A percentile compares a stretch with the other conserved stretches of the same genome.
Conservation (phyloP, 1,284 basidiomycete species). For the Caloboletus firmus region DNA sequence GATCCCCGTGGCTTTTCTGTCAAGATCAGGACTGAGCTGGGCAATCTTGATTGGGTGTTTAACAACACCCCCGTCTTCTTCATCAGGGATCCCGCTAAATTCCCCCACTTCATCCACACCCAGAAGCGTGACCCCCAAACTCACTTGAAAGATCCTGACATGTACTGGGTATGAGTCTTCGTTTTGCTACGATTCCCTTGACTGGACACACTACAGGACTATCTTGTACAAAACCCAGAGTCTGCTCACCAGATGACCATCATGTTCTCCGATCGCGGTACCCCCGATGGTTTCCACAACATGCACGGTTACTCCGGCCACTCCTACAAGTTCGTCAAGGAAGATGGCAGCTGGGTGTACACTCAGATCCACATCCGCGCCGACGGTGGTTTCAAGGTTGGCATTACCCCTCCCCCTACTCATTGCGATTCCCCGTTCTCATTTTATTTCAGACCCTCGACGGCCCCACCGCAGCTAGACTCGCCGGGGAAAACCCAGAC, state of each 20-base stretch:
- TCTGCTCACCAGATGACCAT: slow-evolving; percentile 90
- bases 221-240: slow-evolving; percentile 89
- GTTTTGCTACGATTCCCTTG: not conserved
- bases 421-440: not conserved
- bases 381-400: slow-evolving; percentile 76
- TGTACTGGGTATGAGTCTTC: slow-evolving; percentile 65
- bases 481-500: slow-evolving; percentile 79
- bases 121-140: slow-evolving; percentile 92
- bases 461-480: slow-evolving; percentile 50
- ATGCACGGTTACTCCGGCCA: slow-evolving; percentile 93
- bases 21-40: slow-evolving; percentile 88
- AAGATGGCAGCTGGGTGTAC: slow-evolving; percentile 80
- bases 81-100: slow-evolving; percentile 80
- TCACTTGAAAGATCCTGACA: slow-evolving; percentile 79
- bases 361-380: slow-evolving; percentile 78
- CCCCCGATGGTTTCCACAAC: slow-evolving; percentile 79
- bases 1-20: slow-evolving; percentile 92
- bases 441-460: slow-evolving; percentile 54
- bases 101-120: slow-evolving; percentile 94
- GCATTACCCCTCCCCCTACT: not conserved
- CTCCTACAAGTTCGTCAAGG: slow-evolving; percentile 88
- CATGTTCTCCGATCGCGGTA: slow-evolving; percentile 89
- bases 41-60: slow-evolving; percentile 89
- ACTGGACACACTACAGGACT: slow-evolving; percentile 59
- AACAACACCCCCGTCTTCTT: slow-evolving; percentile 94